Percentiles rank a stretch among this genome's conserved stretches.
Evolutionary conservation across 495 filamentous ascomycete genomes (phyloP).

Genomic region (Penicillium simplicissimum): DNA sequence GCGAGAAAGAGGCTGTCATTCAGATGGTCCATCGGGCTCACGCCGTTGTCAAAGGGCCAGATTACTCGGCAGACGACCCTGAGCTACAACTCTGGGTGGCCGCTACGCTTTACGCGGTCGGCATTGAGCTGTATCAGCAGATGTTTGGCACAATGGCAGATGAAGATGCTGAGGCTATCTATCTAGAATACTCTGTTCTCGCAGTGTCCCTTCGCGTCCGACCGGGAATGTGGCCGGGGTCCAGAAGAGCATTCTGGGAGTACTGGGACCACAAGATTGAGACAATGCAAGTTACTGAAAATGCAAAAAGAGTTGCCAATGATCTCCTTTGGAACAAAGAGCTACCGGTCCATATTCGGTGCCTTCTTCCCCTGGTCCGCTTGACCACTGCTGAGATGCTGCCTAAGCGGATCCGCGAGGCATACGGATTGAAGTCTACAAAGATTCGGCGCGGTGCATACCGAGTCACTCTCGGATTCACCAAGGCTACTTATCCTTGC

Average conservation of each 20-base stretch:
- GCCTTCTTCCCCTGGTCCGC: slow-evolving; percentile 29
- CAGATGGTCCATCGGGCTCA: slow-evolving; percentile 41
- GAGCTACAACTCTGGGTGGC: slow-evolving; percentile 46
- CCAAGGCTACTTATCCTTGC: slow-evolving; percentile 30
- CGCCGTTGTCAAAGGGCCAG: slow-evolving; percentile 29
- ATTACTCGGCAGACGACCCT: slow-evolving; percentile 37
- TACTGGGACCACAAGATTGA: slow-evolving; percentile 43
- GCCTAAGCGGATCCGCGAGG: slow-evolving; percentile 29
- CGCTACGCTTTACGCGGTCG: slow-evolving; percentile 41
- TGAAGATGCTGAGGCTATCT: slow-evolving; percentile 28
- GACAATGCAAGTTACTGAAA: slow-evolving; percentile 28
- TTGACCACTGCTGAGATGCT: slow-evolving; percentile 38
- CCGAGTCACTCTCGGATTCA: slow-evolving; percentile 21
- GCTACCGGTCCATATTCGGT: slow-evolving; percentile 24
- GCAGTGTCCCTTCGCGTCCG: slow-evolving; percentile 38
- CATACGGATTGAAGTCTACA: slow-evolving; percentile 28
- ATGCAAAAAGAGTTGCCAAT: slow-evolving; percentile 35
- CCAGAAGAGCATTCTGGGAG: slow-evolving; percentile 38
- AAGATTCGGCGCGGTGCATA: slow-evolving; percentile 19
- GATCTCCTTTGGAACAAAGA: slow-evolving; percentile 34
- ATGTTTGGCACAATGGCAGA: slow-evolving; percentile 34
- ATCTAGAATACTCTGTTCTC: slow-evolving; percentile 41
- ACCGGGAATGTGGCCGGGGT: slow-evolving; percentile 37
- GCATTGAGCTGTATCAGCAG: slow-evolving; percentile 36
- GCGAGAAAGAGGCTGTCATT: slow-evolving; percentile 36